Evolutionary conservation across 208 protist genomes (phyloP).

Genomic region (Lotmaria passim): DNA sequence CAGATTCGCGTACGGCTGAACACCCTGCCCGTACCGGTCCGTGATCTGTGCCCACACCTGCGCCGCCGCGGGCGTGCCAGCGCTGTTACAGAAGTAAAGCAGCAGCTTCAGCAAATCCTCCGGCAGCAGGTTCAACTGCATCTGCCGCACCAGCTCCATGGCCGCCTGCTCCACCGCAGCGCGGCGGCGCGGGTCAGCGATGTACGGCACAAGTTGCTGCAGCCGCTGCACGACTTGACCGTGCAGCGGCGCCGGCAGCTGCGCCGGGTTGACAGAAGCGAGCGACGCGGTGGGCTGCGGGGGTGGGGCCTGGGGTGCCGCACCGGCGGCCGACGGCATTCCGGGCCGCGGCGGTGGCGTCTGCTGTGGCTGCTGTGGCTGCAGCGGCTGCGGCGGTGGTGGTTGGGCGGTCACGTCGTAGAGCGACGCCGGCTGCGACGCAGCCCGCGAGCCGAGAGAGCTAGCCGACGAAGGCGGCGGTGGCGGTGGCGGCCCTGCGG

Average conservation of each 20-base stretch:
- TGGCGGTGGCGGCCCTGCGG: slow-evolving; percentile 17
- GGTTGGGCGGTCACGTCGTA: slow-evolving; percentile 32
- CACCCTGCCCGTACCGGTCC: slow-evolving; percentile 41
- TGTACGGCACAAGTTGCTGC: slow-evolving; percentile 43
- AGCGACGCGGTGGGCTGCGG: slow-evolving; percentile 13
- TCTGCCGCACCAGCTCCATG: slow-evolving; percentile 57
- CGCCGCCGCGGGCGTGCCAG: slow-evolving; percentile 43
- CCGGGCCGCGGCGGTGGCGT: slow-evolving; percentile 19
- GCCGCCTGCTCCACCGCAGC: slow-evolving; percentile 53
- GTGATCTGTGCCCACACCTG: slow-evolving; percentile 54
- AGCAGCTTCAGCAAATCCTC: slow-evolving; percentile 56
- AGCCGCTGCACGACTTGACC: slow-evolving; percentile 40
- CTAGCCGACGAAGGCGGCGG: slow-evolving; percentile 8
- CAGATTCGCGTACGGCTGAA: slow-evolving; percentile 61
- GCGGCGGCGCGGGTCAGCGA: slow-evolving; percentile 49
- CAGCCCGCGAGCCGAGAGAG: slow-evolving; percentile 9
- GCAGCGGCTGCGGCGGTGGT: not conserved
- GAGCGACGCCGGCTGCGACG: slow-evolving; percentile 30
- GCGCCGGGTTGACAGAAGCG: slow-evolving; percentile 12
- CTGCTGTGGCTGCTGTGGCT: slow-evolving; percentile 8
- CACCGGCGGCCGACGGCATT: not conserved
- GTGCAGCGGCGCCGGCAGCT: slow-evolving; percentile 21
- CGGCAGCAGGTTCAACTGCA: slow-evolving; percentile 46
- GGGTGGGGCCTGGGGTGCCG: not conserved
- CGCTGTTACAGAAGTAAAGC: slow-evolving; percentile 46